Evolutionary conservation across 2,329 filamentous ascomycete species (phyloP).

Genomic region (Scorias spongiosa): DNA sequence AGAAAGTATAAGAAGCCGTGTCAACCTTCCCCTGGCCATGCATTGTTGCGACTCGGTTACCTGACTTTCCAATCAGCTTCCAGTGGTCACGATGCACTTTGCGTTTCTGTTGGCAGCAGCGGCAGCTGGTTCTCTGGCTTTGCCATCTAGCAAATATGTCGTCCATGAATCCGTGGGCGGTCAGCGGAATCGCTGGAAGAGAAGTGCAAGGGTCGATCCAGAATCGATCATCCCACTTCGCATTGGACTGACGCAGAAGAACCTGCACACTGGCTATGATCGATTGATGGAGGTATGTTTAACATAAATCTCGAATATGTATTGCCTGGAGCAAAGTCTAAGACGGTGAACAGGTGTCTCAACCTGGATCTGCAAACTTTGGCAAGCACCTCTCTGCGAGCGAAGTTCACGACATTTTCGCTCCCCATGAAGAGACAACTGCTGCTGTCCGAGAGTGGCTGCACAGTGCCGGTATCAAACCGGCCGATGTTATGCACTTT

Average conservation of each 20-base stretch:
- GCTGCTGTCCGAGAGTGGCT: slow-evolving; percentile 25
- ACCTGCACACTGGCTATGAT: slow-evolving; percentile 10
- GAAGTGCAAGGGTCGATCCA: slow-evolving; percentile 20
- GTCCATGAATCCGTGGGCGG: slow-evolving; percentile 20
- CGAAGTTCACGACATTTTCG: slow-evolving; percentile 26
- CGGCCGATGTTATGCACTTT: slow-evolving; percentile 16
- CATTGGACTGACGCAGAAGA: slow-evolving; percentile 11
- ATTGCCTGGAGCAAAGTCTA: not conserved
- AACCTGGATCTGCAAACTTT: slow-evolving; percentile 18
- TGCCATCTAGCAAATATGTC: slow-evolving; percentile 15
- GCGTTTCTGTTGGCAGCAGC: not conserved
- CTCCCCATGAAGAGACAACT: slow-evolving; percentile 19
- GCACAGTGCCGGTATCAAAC: slow-evolving; percentile 13
- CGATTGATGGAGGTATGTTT: slow-evolving; percentile 14
- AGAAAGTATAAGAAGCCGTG: too few relatives aligned
- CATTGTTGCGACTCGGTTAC: too few relatives aligned
- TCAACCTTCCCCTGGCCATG: too few relatives aligned
- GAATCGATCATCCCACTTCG: slow-evolving; percentile 17
- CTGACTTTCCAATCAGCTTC: too few relatives aligned
- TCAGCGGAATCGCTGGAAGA: slow-evolving; percentile 19
- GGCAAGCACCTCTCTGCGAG: slow-evolving; percentile 21
- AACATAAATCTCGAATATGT: slow-evolving; percentile 5
- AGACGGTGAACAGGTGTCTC: slow-evolving; percentile 5
- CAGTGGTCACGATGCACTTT: not conserved
- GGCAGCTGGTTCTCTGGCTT: not conserved